Evolutionary conservation across 441 rosid genomes (phyloP).

Genomic region (Viola pubescens): DNA sequence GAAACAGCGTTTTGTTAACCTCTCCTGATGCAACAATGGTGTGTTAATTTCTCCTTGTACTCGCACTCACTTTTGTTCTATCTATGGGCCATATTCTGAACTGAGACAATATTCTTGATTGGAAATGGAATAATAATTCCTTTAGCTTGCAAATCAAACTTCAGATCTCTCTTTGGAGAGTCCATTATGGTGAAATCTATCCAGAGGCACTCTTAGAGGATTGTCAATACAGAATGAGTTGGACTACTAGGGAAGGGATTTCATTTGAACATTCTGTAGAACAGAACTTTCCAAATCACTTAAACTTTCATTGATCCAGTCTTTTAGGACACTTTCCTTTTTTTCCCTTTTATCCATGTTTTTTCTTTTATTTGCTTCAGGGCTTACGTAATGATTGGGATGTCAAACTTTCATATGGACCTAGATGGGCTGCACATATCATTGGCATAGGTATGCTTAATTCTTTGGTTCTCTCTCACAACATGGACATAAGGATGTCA

Average conservation of each 20-base stretch:
- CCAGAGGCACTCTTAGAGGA: neutral
- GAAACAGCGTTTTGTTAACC: slow-evolving; percentile 59
- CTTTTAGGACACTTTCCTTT: too few relatives aligned
- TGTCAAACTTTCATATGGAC: slow-evolving; percentile 71
- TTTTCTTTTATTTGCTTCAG: slow-evolving; percentile 37
- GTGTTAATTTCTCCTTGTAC: slow-evolving; percentile 12
- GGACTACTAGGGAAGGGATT: neutral
- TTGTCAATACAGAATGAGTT: slow-evolving; percentile 2
- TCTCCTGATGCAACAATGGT: slow-evolving; percentile 65
- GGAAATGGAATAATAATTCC: neutral
- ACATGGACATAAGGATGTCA: slow-evolving; percentile 3
- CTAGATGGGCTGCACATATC: slow-evolving; percentile 87
- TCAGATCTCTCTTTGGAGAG: slow-evolving; percentile 1
- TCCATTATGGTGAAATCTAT: neutral
- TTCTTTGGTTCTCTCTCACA: slow-evolving; percentile 11
- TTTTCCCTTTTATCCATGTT: neutral
- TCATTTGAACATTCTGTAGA: neutral
- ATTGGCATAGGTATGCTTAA: slow-evolving; percentile 62
- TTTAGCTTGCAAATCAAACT: slow-evolving; percentile 3
- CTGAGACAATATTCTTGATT: neutral
- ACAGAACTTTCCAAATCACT: neutral
- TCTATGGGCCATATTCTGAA: neutral
- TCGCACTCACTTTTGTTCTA: neutral
- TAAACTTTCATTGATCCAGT: too few relatives aligned
- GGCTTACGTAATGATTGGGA: slow-evolving; percentile 43